Percentiles rank a stretch among this genome's conserved stretches.
Conservation (phyloP, 768 basidiomycete species). For the Boletus reticuloceps region DNA sequence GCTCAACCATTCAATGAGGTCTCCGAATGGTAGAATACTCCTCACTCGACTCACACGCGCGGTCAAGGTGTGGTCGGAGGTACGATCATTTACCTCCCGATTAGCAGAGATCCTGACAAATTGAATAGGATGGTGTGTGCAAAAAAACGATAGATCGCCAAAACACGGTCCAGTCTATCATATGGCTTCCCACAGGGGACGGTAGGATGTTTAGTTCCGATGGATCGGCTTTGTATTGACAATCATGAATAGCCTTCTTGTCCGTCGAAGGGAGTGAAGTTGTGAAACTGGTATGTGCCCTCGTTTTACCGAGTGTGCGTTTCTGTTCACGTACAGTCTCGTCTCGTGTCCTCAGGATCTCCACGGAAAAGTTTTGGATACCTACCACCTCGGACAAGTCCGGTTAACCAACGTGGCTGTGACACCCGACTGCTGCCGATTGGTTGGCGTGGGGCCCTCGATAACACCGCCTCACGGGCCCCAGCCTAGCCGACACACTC, state of each 20-base stretch:
- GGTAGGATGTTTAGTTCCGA: conserved; percentile 28
- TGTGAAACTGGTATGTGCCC: conserved; percentile 39
- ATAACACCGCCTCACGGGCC: conserved; percentile 41
- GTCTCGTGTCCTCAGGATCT: conserved; percentile 35
- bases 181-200: conserved; percentile 50
- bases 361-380: conserved; percentile 42
- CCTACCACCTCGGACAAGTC: conserved; percentile 44
- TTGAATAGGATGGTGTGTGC: conserved; percentile 47
- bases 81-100: conserved; percentile 18
- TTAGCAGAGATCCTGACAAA: conserved; percentile 6
- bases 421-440: conserved; percentile 43
- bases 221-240: conserved; percentile 10
- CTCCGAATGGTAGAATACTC: conserved; percentile 43
- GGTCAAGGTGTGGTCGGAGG: conserved; percentile 54
- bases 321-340: conserved; percentile 15
- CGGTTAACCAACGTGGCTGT: conserved; percentile 49
- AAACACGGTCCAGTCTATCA: conserved; percentile 46
- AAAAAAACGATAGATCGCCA: conserved; percentile 48
- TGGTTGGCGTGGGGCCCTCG: conserved; percentile 50
- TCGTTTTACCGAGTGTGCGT: conserved; percentile 3
- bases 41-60: conserved; percentile 48
- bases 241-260: conserved; percentile 41
- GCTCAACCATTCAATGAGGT: conserved; percentile 33
- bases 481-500: conserved; percentile 46
- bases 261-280: conserved; percentile 50